Conservation (phyloP, 257 asterid genomes). For the Lantana camara region DNA sequence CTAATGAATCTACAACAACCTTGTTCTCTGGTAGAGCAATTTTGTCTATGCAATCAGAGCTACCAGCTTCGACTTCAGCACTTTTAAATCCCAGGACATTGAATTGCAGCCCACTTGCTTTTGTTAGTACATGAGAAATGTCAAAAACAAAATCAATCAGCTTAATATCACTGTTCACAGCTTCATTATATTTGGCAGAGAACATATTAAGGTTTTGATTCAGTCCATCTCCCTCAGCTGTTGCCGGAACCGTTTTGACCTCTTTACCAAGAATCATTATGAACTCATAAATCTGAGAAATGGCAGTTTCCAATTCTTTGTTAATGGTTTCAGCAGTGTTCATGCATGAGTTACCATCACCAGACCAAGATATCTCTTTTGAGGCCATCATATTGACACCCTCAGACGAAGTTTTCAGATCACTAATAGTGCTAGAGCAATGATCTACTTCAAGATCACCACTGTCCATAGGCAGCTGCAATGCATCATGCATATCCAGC, state of each 20-base stretch:
- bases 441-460: constrained; percentile 34
- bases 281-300: constrained; percentile 65
- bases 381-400: constrained; percentile 34
- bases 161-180: constrained; percentile 38
- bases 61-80: constrained; percentile 70
- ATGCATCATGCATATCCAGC: constrained; percentile 52
- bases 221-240: constrained; percentile 61
- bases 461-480: constrained; percentile 39
- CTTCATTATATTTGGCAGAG: constrained; percentile 59
- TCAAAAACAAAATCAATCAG: constrained; percentile 65
- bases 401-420: constrained; percentile 30
- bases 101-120: constrained; percentile 74
- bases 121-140: constrained; percentile 62
- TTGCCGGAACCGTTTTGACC: constrained; percentile 58
- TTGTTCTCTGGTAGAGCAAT: constrained; percentile 86
- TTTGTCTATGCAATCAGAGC: constrained; percentile 86
- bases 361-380: constrained; percentile 35
- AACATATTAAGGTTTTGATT: constrained; percentile 46
- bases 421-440: constrained; percentile 32
- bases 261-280: constrained; percentile 69
- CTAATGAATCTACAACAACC: constrained; percentile 48
- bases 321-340: constrained; percentile 35
- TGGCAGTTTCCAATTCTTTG: constrained; percentile 60
- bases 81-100: constrained; percentile 68
- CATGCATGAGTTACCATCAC: constrained; percentile 35